Evolutionary conservation across 441 rosid species (phyloP).

Genomic region (Daphne laureola): DNA sequence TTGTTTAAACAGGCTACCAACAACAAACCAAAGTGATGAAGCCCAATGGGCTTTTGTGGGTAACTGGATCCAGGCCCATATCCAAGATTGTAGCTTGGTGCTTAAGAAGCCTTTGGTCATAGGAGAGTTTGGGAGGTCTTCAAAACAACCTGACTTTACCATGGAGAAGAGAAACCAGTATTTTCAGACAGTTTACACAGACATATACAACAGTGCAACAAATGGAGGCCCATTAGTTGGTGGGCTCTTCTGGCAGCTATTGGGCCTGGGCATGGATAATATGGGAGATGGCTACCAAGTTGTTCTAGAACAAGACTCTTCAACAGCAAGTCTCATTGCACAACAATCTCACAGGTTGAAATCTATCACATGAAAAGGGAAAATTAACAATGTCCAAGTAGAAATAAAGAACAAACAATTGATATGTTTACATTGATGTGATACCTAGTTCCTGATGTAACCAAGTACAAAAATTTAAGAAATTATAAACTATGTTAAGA

Average conservation of each 20-base stretch:
- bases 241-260: constrained; percentile 51
- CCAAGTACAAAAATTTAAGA: too few species aligned
- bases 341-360: constrained; percentile 44
- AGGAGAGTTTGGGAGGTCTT: constrained; percentile 41
- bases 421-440: too few species aligned
- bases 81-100: constrained; percentile 24
- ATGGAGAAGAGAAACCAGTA: constrained; percentile 32
- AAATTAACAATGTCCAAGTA: too few species aligned
- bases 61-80: constrained; percentile 37
- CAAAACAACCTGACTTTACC: constrained; percentile 32
- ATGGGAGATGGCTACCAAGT: constrained; percentile 45
- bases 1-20: constrained; percentile 24
- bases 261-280: constrained; percentile 23
- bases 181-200: constrained; percentile 26
- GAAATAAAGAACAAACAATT: too few species aligned
- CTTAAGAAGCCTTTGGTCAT: constrained; percentile 40
- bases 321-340: constrained; percentile 51
- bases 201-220: constrained; percentile 37
- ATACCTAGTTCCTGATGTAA: too few species aligned
- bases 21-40: constrained; percentile 16
- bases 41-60: constrained; percentile 28
- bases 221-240: constrained; percentile 30
- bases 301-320: constrained; percentile 34
- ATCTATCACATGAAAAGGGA: constrained; percentile 10
- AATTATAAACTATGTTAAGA: too few species aligned